phyloP scores from a whole-genome alignment of 2,329 filamentous ascomycete genomes.

The Chrysoporthe cubensis region DNA sequence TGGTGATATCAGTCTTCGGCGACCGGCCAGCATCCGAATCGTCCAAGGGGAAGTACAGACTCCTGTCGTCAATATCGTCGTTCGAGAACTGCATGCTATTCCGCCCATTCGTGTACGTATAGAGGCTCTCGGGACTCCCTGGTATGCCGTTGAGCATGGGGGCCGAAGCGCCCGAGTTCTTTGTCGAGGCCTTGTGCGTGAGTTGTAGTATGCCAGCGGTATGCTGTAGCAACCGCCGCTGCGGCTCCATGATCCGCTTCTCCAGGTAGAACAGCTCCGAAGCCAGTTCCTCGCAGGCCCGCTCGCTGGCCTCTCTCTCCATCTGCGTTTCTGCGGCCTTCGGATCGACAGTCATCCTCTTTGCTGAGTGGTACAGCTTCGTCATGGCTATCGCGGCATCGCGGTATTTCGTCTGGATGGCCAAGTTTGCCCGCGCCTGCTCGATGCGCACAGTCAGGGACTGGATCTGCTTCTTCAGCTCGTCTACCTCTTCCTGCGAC shows the following conservation, averaged over 20 bases:
- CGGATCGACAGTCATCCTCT: conserved; percentile 51
- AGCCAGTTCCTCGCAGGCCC: conserved; percentile 84
- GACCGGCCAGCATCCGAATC: conserved; percentile 56
- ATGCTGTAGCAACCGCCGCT: conserved; percentile 80
- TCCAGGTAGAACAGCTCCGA: conserved; percentile 80
- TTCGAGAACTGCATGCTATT: conserved; percentile 59
- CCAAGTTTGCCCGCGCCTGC: conserved; percentile 78
- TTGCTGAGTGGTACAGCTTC: conserved; percentile 67
- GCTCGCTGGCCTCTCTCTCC: conserved; percentile 74
- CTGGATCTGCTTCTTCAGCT: conserved; percentile 83
- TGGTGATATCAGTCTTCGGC: conserved; percentile 55
- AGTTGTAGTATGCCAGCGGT: conserved; percentile 91
- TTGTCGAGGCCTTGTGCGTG: conserved; percentile 77
- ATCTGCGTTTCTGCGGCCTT: conserved; percentile 67
- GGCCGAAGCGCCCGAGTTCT: conserved; percentile 53
- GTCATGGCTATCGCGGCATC: conserved; percentile 89
- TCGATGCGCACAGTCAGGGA: conserved; percentile 77
- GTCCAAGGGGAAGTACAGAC: conserved; percentile 72
- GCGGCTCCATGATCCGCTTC: conserved; percentile 73
- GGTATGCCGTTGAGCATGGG: conserved; percentile 62
- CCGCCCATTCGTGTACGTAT: conserved; percentile 66
- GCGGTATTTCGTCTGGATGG: conserved; percentile 89
- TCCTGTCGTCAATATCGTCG: conserved; percentile 76
- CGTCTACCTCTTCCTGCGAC: conserved; percentile 89
- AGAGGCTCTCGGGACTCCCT: conserved; percentile 77